A percentile compares a stretch with the other conserved stretches of the same genome.
These are phyloP conservation scores for Pseudoscleropodium purum DNA, from an alignment of 225 moss, liverwort and hornwort species.

Conservation along the genomic window DNA sequence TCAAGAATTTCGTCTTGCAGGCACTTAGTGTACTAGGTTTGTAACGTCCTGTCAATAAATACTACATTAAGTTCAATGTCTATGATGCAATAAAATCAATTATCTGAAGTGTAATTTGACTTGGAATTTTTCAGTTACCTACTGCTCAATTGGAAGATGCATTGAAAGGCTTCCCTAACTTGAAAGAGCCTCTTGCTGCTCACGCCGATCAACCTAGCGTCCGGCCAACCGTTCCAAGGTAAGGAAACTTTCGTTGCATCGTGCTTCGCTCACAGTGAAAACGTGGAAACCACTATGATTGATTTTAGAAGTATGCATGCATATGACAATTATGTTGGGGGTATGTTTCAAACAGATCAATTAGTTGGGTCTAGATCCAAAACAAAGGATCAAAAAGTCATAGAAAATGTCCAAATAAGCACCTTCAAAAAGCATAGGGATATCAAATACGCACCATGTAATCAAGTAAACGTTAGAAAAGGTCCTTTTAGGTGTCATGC, in stretches of 20 bases:
- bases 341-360: not conserved
- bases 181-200: conserved; percentile 82
- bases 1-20: not conserved
- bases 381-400: not conserved
- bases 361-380: not conserved
- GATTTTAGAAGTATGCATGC: not conserved
- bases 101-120: not conserved
- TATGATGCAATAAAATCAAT: not conserved
- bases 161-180: conserved; percentile 72
- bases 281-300: not conserved
- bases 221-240: conserved; percentile 93
- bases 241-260: not conserved
- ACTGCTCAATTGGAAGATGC: conserved; percentile 96
- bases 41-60: not conserved
- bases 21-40: not conserved
- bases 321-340: not conserved
- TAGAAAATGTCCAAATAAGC: not conserved
- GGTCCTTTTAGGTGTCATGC: not conserved
- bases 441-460: not conserved
- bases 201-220: conserved; percentile 91
- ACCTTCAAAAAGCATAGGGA: not conserved
- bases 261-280: not conserved
- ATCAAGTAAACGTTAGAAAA: too few relatives aligned
- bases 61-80: not conserved
- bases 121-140: conserved; percentile 53